A percentile compares a stretch with the other conserved stretches of the same genome.
phyloP scores from a whole-genome alignment of 164 flowering plant species.

The Cinnamomum micranthum region DNA sequence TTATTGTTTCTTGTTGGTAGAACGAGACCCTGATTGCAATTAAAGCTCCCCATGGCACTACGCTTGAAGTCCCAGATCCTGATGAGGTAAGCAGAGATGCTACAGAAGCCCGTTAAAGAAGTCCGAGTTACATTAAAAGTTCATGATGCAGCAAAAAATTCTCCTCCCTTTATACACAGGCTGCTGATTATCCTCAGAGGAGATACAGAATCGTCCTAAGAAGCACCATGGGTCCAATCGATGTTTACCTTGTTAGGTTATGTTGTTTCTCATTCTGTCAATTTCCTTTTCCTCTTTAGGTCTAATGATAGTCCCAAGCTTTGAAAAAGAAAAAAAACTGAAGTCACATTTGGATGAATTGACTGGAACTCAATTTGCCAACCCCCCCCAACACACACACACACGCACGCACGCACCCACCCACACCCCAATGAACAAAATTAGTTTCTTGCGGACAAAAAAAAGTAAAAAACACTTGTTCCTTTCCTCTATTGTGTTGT shows the following conservation, averaged over 20 bases:
- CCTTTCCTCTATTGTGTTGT: neutral
- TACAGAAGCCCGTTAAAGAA: neutral
- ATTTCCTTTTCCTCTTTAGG: neutral
- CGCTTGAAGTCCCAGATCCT: conserved; percentile 96
- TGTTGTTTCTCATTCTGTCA: neutral
- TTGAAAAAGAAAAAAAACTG: too few relatives aligned
- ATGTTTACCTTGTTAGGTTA: conserved; percentile 95
- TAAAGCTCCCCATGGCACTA: conserved; percentile 98
- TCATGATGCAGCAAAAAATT: neutral
- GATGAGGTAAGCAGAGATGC: conserved; percentile 60
- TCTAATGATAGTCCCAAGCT: neutral
- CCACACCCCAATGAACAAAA: too few relatives aligned
- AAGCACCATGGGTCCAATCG: conserved; percentile 98
- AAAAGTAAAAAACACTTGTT: too few relatives aligned
- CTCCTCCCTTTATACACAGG: conserved; percentile 33
- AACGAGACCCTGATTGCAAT: conserved; percentile 90
- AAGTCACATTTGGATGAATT: neutral
- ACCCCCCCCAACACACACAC: too few relatives aligned
- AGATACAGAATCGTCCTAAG: conserved; percentile 88
- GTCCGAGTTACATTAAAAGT: neutral
- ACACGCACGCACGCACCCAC: too few relatives aligned
- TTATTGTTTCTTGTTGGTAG: conserved; percentile 33
- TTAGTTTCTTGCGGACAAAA: too few relatives aligned
- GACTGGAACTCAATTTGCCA: neutral
- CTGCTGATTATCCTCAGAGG: conserved; percentile 87